Percentiles rank a stretch among this genome's conserved stretches.
Evolutionary conservation across 164 flowering plant species (phyloP).

Genomic region (Vitis vinifera): DNA sequence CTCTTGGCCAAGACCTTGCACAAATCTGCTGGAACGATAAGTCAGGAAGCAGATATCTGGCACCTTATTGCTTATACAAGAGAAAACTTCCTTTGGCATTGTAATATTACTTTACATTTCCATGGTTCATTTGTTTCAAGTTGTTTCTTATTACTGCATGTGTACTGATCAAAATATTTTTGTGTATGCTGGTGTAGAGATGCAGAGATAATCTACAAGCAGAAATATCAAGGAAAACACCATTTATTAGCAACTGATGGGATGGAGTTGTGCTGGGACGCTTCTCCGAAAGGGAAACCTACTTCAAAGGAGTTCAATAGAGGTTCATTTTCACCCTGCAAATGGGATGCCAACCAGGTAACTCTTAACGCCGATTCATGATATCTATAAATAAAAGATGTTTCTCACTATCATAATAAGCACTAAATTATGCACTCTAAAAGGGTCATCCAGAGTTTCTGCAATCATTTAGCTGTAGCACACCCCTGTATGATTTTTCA

Average conservation of each 20-base stretch:
- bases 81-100: constrained; percentile 26
- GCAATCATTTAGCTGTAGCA: too few relatives aligned
- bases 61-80: constrained; percentile 59
- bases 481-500: too few relatives aligned
- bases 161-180: not conserved
- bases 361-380: not conserved
- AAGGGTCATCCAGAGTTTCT: too few relatives aligned
- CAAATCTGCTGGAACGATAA: constrained; percentile 67
- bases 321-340: constrained; percentile 60
- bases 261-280: constrained; percentile 53
- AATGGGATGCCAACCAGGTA: constrained; percentile 69
- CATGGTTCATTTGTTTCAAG: constrained; percentile 1
- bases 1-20: constrained; percentile 38
- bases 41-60: constrained; percentile 20
- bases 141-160: not conserved
- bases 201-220: constrained; percentile 26
- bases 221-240: constrained; percentile 35
- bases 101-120: constrained; percentile 36
- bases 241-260: constrained; percentile 40
- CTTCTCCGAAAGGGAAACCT: constrained; percentile 49
- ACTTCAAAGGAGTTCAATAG: constrained; percentile 40
- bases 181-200: constrained; percentile 36
- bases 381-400: not conserved
- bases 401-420: not conserved
- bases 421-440: too few relatives aligned